Base-by-base conservation (phyloP, 2,329 filamentous ascomycete genomes). In the Peltaster fructicola region DNA sequence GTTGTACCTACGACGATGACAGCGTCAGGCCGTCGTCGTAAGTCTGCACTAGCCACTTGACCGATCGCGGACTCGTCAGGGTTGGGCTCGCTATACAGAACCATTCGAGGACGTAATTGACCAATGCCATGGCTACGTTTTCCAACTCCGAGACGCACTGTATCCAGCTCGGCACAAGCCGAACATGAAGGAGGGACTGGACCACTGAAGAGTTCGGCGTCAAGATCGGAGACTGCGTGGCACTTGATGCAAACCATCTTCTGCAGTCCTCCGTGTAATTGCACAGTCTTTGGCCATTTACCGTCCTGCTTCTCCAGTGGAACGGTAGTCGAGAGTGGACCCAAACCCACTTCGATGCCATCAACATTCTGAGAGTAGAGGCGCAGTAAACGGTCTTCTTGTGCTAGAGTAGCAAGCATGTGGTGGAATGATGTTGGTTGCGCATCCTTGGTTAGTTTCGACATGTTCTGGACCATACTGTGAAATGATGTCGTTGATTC, bases 211-310 rank as follows among this genome's bases (percentile, higher is more conserved):
- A 90, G 59, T 6, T 71, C 65, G 6, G 73, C 64, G 35, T 92
- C 62, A 41, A 98, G 84, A 25, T 75, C 64, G 21, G 68, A 66
- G 6, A 92, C 61, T 30, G 76, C 61, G 37, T 71, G 68, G 50
- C 88, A 98, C 50, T 95, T 95, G 21, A 81, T 81, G 53, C 88
- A 98, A 9, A 90, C 77, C 85, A 95, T 95, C 49, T 92, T 88
- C 41, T 82, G 73, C 17, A 98, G 63, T 10, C 85, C 84, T 17
- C 88, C 88, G 41, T 98, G 88, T 6, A 98, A 64, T 50, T 95
- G 88, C 32, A 98, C 70, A 1, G 88, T 91, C 36, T 71, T 72
- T 3, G 88, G 88, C 88, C 88, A 98, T 9, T 84, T 84, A 1
- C 73, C 82, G 7, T 37, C 36, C 11, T 44, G 40, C 36, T 68